Percentiles rank a stretch among this genome's conserved stretches.
Evolutionary conservation across 371 early-diverging fungal genomes (phyloP).

Genomic region (Thermomucor indicae-seudaticae): DNA sequence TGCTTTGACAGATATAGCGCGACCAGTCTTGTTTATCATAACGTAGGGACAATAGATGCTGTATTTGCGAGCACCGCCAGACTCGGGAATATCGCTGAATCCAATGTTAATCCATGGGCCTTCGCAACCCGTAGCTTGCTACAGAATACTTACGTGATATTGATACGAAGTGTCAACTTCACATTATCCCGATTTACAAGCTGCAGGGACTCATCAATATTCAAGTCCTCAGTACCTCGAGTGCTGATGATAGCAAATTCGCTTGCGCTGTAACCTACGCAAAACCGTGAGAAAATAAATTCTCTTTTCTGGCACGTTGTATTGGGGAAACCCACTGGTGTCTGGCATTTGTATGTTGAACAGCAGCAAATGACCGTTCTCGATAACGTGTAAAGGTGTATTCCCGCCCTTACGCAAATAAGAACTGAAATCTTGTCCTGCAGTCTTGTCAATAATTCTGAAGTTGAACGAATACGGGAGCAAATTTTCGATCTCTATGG

Average conservation of each 20-base stretch:
- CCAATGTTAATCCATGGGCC: background rate
- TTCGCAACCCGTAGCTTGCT: background rate
- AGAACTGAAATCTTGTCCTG: constrained; percentile 59
- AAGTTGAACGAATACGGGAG: constrained; percentile 87
- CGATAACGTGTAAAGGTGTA: constrained; percentile 81
- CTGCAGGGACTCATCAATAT: constrained; percentile 65
- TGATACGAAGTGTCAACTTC: constrained; percentile 66
- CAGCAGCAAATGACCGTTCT: constrained; percentile 78
- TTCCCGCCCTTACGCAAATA: constrained; percentile 68
- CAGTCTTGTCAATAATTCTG: constrained; percentile 70
- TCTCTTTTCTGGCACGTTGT: background rate
- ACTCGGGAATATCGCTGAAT: constrained; percentile 52
- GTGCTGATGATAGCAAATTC: constrained; percentile 87
- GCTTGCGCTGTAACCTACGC: constrained; percentile 57
- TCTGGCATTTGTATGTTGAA: constrained; percentile 75
- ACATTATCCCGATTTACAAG: constrained; percentile 64
- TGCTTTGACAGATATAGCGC: constrained; percentile 75
- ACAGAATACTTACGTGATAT: constrained; percentile 52
- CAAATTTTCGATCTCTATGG: constrained; percentile 93
- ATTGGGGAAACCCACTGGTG: constrained; percentile 41
- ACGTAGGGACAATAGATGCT: constrained; percentile 74
- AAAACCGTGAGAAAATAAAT: background rate
- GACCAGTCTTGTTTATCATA: constrained; percentile 90
- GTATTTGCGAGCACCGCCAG: constrained; percentile 66
- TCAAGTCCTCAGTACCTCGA: constrained; percentile 63